Base-by-base conservation (phyloP, 78 protist genomes). In the Dictyostelium brefeldianum region DNA sequence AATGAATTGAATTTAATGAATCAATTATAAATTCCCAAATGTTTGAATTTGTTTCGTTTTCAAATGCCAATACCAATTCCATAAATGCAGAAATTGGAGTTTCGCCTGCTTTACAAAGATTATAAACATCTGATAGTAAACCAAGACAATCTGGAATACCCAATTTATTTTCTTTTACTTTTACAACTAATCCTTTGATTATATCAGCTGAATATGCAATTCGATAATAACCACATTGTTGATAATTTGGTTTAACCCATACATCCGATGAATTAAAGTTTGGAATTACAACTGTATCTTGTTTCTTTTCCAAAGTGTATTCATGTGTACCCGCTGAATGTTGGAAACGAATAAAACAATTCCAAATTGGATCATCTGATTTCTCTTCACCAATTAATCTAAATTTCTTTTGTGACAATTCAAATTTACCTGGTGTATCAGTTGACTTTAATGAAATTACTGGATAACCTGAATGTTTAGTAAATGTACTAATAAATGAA, bases 391-490 rank as follows among this genome's bases (percentile, higher is more conserved):
- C 47, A 6, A 17, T 1, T 5, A 29, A 67, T 48, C 67, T 41
- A 74, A 67, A 81, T 67, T 50, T 70, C 46, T 67, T 81, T 67
- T 81, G 82, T 64, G 54, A 29, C 0, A 71, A 22, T n/a, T 77
- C n/a, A 78, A 78, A 78, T 29, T 36, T 31, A 12, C 95, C 90
- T 62, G 73, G 78, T 3, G 65, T 74, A 25, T 56, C 20, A n/a
- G 51, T 78, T 29, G 74, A n/a, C 1, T 69, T 17, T 11, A 96
- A 90, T 8, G 81, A 67, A 57, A 98, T 70, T 12, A 97, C 96
- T 43, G 99, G 99, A 83, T 83, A 96, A 43, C 99, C 99, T 11
- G 75, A n/a, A 48, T 82, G 47, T 47, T 31, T 41, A 46, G 97
- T 95, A 96, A 95, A 98, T 10, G 83, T 12, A 69, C 62, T 56